A percentile compares a stretch with the other conserved stretches of the same genome.
Evolutionary conservation across 495 filamentous ascomycete genomes (phyloP).

Genomic region (Podospora pseudopauciseta): DNA sequence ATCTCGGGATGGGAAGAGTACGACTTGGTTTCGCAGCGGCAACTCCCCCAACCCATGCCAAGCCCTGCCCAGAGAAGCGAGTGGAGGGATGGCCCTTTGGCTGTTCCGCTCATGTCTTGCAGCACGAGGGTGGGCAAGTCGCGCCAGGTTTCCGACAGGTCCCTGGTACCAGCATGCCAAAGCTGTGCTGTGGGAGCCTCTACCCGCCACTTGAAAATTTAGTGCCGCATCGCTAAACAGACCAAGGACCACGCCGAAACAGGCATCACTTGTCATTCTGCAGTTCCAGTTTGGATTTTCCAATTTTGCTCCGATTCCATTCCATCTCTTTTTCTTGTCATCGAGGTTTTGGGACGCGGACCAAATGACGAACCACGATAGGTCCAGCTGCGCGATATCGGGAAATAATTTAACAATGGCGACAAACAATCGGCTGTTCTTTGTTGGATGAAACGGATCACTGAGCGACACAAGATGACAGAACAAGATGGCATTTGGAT

Average conservation of each 20-base stretch:
- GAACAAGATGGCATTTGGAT: background rate
- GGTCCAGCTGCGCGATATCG: background rate
- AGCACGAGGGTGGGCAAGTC: conserved; percentile 7
- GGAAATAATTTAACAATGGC: background rate
- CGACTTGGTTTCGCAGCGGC: conserved; percentile 25
- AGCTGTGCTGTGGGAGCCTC: conserved; percentile 6
- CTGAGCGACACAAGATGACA: background rate
- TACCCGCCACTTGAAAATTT: conserved; percentile 11
- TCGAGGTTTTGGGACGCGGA: no score
- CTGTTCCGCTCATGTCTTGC: conserved; percentile 26
- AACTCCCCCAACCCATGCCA: conserved; percentile 19
- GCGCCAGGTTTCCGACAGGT: conserved; percentile 2
- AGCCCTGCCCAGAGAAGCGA: conserved; percentile 20
- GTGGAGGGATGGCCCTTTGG: conserved; percentile 17
- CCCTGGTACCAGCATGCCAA: conserved; percentile 6
- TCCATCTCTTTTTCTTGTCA: no score
- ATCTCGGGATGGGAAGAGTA: conserved; percentile 32
- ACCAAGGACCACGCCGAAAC: conserved; percentile 1
- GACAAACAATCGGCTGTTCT: background rate
- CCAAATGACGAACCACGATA: background rate
- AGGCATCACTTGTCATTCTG: background rate
- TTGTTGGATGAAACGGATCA: background rate
- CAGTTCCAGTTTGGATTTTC: no score
- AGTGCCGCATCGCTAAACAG: conserved; percentile 1
- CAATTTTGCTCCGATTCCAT: no score